phyloP scores from a whole-genome alignment of 805 yeast species.

The Metschnikowia bowlesiae region DNA sequence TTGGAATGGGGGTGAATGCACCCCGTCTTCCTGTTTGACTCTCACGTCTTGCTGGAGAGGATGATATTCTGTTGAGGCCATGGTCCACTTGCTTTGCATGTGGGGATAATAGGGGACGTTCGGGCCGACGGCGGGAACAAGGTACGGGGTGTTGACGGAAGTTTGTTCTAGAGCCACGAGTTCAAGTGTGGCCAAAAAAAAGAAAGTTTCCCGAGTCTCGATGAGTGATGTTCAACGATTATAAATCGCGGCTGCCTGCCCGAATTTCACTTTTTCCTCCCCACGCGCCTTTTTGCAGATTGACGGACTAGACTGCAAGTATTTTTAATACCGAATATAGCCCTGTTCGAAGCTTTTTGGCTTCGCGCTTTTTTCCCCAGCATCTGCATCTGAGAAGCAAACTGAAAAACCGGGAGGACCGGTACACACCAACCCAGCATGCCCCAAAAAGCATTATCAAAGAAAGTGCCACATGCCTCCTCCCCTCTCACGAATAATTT shows the following conservation, averaged over 20 bases:
- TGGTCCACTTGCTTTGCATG: slow-evolving; percentile 1
- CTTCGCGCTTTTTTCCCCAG: not conserved
- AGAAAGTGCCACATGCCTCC: no score
- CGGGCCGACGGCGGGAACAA: not conserved
- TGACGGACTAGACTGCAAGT: not conserved
- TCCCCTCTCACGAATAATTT: no score
- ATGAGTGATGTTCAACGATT: not conserved
- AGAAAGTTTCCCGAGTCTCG: not conserved
- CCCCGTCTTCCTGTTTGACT: not conserved
- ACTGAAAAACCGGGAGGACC: not conserved
- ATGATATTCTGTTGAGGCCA: slow-evolving; percentile 1
- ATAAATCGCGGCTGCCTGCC: not conserved
- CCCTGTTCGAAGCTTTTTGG: not conserved
- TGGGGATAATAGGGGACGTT: not conserved
- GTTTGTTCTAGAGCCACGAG: not conserved
- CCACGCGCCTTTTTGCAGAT: slow-evolving; percentile 1
- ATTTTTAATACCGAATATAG: not conserved
- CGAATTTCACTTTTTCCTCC: not conserved
- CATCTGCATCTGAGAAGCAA: not conserved
- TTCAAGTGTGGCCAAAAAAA: not conserved
- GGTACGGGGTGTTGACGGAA: not conserved
- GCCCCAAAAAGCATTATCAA: not conserved
- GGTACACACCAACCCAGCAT: not conserved
- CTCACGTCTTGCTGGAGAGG: not conserved
- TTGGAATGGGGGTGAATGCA: not conserved